Percentiles rank a stretch among this genome's conserved stretches.
phyloP scores from a whole-genome alignment of 345 rosid species.

The Turritis glabra region DNA sequence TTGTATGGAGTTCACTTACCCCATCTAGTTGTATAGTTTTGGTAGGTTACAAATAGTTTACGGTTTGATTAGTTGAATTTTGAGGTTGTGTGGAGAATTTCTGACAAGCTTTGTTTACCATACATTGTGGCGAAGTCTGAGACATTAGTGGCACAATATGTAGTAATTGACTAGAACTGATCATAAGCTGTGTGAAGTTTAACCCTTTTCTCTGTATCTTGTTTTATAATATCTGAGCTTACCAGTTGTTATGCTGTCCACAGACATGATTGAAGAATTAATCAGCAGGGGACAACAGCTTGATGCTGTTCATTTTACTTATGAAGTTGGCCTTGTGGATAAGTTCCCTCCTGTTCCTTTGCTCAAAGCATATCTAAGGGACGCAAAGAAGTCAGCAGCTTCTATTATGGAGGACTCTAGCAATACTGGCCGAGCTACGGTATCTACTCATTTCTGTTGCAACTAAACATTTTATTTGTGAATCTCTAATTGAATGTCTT shows the following conservation, averaged over 20 bases:
- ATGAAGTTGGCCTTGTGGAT: conserved; percentile 87
- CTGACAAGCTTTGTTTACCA: neutral
- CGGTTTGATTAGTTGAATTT: neutral
- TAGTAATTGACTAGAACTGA: conserved; percentile 7
- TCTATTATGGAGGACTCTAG: conserved; percentile 83
- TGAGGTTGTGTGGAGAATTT: neutral
- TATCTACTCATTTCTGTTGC: conserved; percentile 37
- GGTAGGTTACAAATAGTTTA: neutral
- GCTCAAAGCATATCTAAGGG: conserved; percentile 82
- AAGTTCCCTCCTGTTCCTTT: conserved; percentile 89
- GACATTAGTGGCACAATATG: neutral
- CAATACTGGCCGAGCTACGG: conserved; percentile 86
- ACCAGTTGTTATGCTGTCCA: conserved; percentile 7
- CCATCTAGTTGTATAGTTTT: neutral
- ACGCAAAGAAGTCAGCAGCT: conserved; percentile 86
- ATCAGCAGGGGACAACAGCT: conserved; percentile 93
- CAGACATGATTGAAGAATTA: conserved; percentile 90
- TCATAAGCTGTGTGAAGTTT: conserved; percentile 1
- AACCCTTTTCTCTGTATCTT: conserved; percentile 3
- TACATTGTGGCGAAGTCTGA: neutral
- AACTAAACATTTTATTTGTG: neutral
- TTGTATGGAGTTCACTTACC: neutral
- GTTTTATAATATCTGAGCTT: neutral
- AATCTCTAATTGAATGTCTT: neutral
- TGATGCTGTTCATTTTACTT: conserved; percentile 96